phyloP scores from a whole-genome alignment of 225 moss, liverwort and hornwort species.

The Marchantia paleacea region DNA sequence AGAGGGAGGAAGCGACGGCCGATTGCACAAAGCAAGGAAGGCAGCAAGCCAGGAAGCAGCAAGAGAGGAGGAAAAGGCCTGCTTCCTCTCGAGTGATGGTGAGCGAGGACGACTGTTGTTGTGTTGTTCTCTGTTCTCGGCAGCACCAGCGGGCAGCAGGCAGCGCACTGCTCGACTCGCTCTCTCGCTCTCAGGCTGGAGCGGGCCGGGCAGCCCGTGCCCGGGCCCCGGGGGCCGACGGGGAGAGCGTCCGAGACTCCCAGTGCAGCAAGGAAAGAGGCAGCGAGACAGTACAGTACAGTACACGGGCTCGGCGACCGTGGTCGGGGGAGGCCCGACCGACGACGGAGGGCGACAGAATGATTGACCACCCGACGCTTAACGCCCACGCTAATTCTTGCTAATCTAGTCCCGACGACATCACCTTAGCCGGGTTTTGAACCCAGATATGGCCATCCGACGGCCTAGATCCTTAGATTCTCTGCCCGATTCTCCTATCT shows the following conservation, averaged over 20 bases:
- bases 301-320: not conserved
- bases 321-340: conserved; percentile 14
- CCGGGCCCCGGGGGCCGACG: not conserved
- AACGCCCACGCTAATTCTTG: conserved; percentile 1
- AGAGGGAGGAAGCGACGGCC: conserved; percentile 17
- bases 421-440: conserved; percentile 2
- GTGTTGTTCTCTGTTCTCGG: conserved; percentile 11
- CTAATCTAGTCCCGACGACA: conserved; percentile 1
- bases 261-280: not conserved
- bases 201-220: not conserved
- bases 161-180: not conserved
- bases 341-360: conserved; percentile 13
- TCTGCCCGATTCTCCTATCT: not conserved
- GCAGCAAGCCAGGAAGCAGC: not conserved
- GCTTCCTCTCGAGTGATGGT: conserved; percentile 17
- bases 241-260: not conserved
- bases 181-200: not conserved
- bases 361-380: not conserved
- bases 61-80: not conserved
- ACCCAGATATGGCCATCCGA: not conserved
- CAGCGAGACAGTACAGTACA: not conserved
- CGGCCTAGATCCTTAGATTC: not conserved
- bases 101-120: conserved; percentile 11
- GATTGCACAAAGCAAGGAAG: conserved; percentile 14
- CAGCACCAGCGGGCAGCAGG: conserved; percentile 7